Base-by-base conservation (phyloP, 345 rosid genomes). In the Clarkia xantiana region DNA sequence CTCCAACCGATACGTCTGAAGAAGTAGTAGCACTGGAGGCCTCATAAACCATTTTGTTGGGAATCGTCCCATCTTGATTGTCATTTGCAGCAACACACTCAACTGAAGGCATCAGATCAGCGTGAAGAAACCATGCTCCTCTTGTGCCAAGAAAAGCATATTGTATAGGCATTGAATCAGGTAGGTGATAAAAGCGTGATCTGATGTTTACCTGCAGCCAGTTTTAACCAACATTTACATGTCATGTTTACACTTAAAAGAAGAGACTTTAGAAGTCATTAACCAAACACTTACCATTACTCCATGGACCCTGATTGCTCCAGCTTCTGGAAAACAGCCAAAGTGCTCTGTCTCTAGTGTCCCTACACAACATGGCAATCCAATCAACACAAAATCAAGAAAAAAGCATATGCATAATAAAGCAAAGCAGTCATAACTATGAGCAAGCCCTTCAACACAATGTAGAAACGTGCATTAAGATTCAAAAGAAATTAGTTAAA, bases 301-400 rank as follows among this genome's bases (percentile, higher is more conserved):
- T 52, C 67, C 62, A 50, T 41, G 22, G 56, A 67, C 82, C 65
- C 56, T 57, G 40, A 85, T 73, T 63, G 70, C 72, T 51, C 72
- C 80, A 34, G 64, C 45, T 42, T 52, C 42, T 3, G 80, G 76
- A 60, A 74, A 74, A 54, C 77, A 65, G 53, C 40, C 48, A 14
- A 43, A 47, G 44, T 85, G 90, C 23, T 55, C 42, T 61, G 56
- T 64, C 64, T 74, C 79, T 14, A 81, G 65, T 63, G 70, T 62
- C 59, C 79, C 91, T 81, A 62, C 74, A 71, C 18, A 44, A 7
- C 52, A 44, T 14, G 34, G 45, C 15, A 36, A 20, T 29, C 36
- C 36, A 29, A 29, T 29, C 9, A 29, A 29, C 8, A 10, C 41
- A 53, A 14, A 40, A 49, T 45, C 45, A 47, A 19, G 17, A 49